Evolutionary conservation across 148 eudicot genomes (phyloP), one percentile per base, ranked within the genome.

Genomic region (Fagopyrum esculentum): DNA sequence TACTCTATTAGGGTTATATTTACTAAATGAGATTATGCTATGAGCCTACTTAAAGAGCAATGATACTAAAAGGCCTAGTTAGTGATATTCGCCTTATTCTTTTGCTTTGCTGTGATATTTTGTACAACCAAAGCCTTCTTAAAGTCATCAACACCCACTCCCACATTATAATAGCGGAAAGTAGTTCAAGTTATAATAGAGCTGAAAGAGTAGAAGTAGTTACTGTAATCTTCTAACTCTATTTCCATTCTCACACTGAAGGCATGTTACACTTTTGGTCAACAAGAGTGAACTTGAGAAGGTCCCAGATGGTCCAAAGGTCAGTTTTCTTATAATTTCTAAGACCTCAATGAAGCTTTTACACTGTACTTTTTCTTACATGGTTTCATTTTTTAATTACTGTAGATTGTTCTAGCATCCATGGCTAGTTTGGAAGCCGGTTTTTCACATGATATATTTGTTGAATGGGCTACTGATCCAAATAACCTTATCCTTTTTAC

Each of bases 341-440:
- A n/a, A 66, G 16, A 40, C 70, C 70, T 40, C 46, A 40, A 13
- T 40, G 46, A 45, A 66, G 6, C 46, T 66, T 19, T 15, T 66
- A 13, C 70, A 60, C 6, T 57, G 63, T 6, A 63, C 44, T 63
- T 15, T 63, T 66, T 5, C 30, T 66, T 66, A 40, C 46, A 15
- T 40, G 45, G 46, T 66, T 40, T 66, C 7, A 66, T 66, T 40
- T 77, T 35, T 35, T 50, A 10, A 17, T 75, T 26, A 76, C 43
- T 84, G 74, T 77, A 94, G 98, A 82, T 95, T 82, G 97, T 95
- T 79, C 79, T 95, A 77, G 90, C 98, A 81, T 95, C 98, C 55
- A 95, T 92, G 97, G 97, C 88, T 76, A 92, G 98, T 84, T 83
- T 95, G 74, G 97, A 95, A 85, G 93, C 89, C 74, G 98, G 97